Base-by-base conservation (phyloP, 2,329 filamentous ascomycete genomes). In the Fusarium sp. region DNA sequence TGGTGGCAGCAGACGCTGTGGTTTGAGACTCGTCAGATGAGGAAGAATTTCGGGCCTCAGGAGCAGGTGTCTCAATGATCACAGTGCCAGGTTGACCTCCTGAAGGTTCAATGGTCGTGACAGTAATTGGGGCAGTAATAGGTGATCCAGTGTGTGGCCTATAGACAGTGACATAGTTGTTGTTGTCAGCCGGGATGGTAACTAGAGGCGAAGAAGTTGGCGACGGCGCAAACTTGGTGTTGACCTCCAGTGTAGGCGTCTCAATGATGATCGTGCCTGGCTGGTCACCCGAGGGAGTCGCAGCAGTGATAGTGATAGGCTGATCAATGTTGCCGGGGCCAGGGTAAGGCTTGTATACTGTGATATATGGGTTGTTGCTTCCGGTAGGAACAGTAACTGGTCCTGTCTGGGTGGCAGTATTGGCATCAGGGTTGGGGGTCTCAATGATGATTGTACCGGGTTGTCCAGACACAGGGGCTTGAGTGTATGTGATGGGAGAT, bases 261-360 rank as follows among this genome's bases (percentile, higher is more conserved):
- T 73, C 70, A 21, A 73, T 73, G 6, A 73, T 62, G 10, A 73
- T 62, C 3, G 70, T 73, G 45, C 70, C 70, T 19, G 70, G 70
- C 23, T 67, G 61, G 15, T 45, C 70, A 31, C 57, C 58, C 5
- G 66, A 52, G 19, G 66, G 65, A 14, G 70, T 39, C 15, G 58
- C 44, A 39, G 70, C 57, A 25, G 70, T 73, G 12, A 73, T 73
- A 5, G 70, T 73, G 18, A 71, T 46, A 12, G 70, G 70, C 7
- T 71, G 48, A 21, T 67, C 61, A 44, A 73, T 71, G 11, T 70
- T 73, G 3, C 70, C 70, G 16, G 70, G 70, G 1, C 70, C 70
- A 35, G 70, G 66, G 33, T 73, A 73, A 14, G 70, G 69, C 41
- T 46, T 48, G 7, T 73, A 73, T 4, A 73, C 71, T 14, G 70